Evolutionary conservation across 768 basidiomycete genomes (phyloP), one percentile per base, ranked within the genome.

Genomic region (Rhodocollybia butyracea): DNA sequence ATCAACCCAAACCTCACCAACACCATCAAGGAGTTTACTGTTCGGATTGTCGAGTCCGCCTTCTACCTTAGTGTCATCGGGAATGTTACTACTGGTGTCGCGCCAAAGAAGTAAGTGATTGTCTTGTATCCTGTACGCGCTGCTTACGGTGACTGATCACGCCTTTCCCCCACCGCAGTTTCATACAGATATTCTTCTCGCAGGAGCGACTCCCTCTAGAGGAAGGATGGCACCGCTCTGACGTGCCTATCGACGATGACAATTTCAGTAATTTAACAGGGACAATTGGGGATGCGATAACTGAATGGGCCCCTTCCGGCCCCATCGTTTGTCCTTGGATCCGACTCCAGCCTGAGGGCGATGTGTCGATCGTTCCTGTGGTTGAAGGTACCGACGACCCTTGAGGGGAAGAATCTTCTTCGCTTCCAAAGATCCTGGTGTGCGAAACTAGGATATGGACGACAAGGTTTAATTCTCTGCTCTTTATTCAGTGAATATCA

Each of bases 171-270:
- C 22, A 13, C 31, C 8, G 24, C 36, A 62, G 61, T 3, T 58
- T 62, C 32, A 59, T 62, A 17, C 50, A 60, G 11, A 56, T 58
- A 29, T 53, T 62, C 59, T 62, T 62, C 57, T 36, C 54, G 5
- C 57, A 62, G 47, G 61, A 62, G 30, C 57, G 59, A 2, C 36
- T 62, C 17, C 61, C 61, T 15, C 56, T 60, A n/a, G 59, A 55
- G 15, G 61, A 62, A 38, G 61, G 61, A n/a, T 62, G 61, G 61
- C 56, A 34, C 19, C 42, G 51, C 2, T 50, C 61, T 1, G 31
- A 54, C 12, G 48, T 53, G 2, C 54, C 36, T 3, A 62, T 62
- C 46, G 56, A 39, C 42, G 3, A 29, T 2, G 27, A 47, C 21
- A 46, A 11, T 7, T 26, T 46, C 13, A 24, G 21, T 15, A 26